Percentiles rank a stretch among this genome's conserved stretches.
phyloP scores from a whole-genome alignment of 2,329 filamentous ascomycete genomes.

The Rutstroemia sydowiana region DNA sequence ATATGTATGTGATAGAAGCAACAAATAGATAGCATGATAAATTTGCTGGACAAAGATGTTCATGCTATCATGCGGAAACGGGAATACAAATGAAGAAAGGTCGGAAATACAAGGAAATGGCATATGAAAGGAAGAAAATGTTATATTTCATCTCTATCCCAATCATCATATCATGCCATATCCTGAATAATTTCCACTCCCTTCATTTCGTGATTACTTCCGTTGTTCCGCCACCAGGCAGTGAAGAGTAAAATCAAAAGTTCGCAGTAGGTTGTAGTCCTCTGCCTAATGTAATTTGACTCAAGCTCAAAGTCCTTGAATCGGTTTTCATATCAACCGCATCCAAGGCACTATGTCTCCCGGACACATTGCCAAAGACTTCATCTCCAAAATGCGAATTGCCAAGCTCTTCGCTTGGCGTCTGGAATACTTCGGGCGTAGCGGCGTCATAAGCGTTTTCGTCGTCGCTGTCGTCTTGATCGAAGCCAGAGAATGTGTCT shows the following conservation, averaged over 20 bases:
- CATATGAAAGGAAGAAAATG: too few relatives aligned
- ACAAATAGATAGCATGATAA: too few relatives aligned
- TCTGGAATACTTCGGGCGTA: slow-evolving; percentile 43
- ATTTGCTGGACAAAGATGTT: too few relatives aligned
- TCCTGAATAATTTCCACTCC: too few relatives aligned
- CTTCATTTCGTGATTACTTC: too few relatives aligned
- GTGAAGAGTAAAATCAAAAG: slow-evolving; percentile 4
- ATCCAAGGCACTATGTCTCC: slow-evolving; percentile 27
- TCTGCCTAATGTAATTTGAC: slow-evolving; percentile 44
- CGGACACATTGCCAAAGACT: slow-evolving; percentile 26
- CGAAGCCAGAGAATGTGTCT: slow-evolving; percentile 23
- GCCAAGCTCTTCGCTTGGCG: slow-evolving; percentile 40
- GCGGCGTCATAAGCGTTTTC: slow-evolving; percentile 24
- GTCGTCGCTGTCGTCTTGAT: slow-evolving; percentile 25
- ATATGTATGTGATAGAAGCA: too few relatives aligned
- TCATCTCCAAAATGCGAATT: slow-evolving; percentile 35
- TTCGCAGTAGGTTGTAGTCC: slow-evolving; percentile 16
- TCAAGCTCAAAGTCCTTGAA: slow-evolving; percentile 57
- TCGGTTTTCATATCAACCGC: slow-evolving; percentile 54
- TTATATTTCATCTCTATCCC: too few relatives aligned
- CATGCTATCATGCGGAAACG: too few relatives aligned
- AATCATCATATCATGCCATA: too few relatives aligned
- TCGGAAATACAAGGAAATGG: too few relatives aligned
- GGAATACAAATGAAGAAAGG: too few relatives aligned
- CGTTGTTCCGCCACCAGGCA: too few relatives aligned